These are phyloP conservation scores for Microthlaspi erraticum DNA, from an alignment of 345 rosid species.

Conservation along the genomic window DNA sequence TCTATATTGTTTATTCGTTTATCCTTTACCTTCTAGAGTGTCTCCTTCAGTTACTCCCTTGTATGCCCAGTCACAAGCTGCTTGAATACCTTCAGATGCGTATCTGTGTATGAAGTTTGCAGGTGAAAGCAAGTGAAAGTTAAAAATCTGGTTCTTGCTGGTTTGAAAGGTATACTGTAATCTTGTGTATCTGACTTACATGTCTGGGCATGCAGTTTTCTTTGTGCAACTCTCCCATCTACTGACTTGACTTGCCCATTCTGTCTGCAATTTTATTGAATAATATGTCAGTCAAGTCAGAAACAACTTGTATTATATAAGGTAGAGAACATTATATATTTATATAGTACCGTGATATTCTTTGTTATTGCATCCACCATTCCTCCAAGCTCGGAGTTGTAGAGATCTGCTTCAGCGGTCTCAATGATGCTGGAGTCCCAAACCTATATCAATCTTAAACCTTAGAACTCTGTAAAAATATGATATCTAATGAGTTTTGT, in stretches of 20 bases:
- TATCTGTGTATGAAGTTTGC: constrained; percentile 51
- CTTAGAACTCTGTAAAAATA: neutral
- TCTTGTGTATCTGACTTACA: constrained; percentile 49
- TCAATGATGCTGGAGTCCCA: constrained; percentile 79
- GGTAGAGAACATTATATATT: constrained; percentile 8
- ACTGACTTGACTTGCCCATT: constrained; percentile 65
- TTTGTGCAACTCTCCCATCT: constrained; percentile 74
- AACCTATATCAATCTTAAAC: constrained; percentile 52
- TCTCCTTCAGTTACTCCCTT: constrained; percentile 69
- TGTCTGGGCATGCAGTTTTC: constrained; percentile 70
- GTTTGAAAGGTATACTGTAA: constrained; percentile 8
- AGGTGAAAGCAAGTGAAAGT: constrained; percentile 3
- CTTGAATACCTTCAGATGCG: constrained; percentile 80
- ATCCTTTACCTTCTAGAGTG: constrained; percentile 56
- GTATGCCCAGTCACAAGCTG: constrained; percentile 92
- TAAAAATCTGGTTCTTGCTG: neutral
- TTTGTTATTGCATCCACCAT: constrained; percentile 65
- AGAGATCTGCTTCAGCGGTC: constrained; percentile 67
- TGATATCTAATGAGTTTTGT: constrained; percentile 13
- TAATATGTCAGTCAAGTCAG: constrained; percentile 2
- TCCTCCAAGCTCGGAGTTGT: constrained; percentile 53
- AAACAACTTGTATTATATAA: neutral
- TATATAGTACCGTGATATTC: constrained; percentile 66
- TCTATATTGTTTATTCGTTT: neutral
- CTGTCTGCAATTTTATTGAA: constrained; percentile 50